Base-by-base conservation (phyloP, 2,329 filamentous ascomycete genomes). In the Cladophialophora bantiana region DNA sequence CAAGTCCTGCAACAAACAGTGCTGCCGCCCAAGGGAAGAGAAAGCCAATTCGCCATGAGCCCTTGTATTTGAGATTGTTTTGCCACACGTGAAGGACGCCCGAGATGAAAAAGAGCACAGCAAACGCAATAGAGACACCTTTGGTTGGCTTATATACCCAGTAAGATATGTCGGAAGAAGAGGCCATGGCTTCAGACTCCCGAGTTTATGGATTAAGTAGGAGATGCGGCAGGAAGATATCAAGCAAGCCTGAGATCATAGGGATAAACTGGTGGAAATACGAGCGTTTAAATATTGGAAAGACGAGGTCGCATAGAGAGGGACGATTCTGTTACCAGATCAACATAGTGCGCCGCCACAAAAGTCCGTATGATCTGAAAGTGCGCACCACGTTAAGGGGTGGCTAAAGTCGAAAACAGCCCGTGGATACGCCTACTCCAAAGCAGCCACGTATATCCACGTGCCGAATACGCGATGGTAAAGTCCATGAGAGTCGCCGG, bases 131-230 rank as follows among this genome's bases (percentile, higher is more conserved):
- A 2, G 80, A 76, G 6, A 77, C 76, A 4, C 78, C 79, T 71
- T 80, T 79, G 48, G 77, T 79, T 2, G 80, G 80, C 9, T 75
- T 74, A 71, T 81, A 81, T 67, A 76, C 76, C 76, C 77, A 81
- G 61, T 76, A 73, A 2, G 69, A 71, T 42, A 65, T 65, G 13
- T 64, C 40, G 4, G 60, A 20, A 10, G 34, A 12, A n/a, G 32
- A 32, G 13, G 34, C 48, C 59, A 61, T 61, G 20, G 6, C 32
- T 20, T 31, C 40, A 36, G 26, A 32, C 10, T 34, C 15, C 32
- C n/a, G 7, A 1, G 26, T 32, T 13, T 54, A 7, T 55, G 12
- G n/a, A 35, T 9, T 6, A 18, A 2, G 35, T 32, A 18, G 26
- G 32, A 54, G 48, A 26, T 26, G 45, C 4, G 10, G 20, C 4